phyloP scores from a whole-genome alignment of 305 asterid species.

The Ruellia speciosa region DNA sequence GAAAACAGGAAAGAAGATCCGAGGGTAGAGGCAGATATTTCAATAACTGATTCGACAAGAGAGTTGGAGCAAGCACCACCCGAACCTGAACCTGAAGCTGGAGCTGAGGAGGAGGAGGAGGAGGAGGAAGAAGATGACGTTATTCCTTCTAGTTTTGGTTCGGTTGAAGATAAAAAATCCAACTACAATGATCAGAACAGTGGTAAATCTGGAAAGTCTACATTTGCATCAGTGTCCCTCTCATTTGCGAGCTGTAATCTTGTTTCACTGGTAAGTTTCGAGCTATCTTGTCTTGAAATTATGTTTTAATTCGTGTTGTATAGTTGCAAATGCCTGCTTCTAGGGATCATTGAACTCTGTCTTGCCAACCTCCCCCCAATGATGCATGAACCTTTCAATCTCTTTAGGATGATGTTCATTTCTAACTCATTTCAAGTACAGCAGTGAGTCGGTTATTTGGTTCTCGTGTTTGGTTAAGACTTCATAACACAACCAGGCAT shows the following conservation, averaged over 20 bases:
- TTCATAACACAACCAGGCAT: too few species aligned
- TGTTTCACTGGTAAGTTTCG: constrained; percentile 41
- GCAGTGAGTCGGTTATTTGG: too few species aligned
- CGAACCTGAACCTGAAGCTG: constrained; percentile 47
- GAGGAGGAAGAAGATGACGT: constrained; percentile 25
- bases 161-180: constrained; percentile 38
- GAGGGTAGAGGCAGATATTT: constrained; percentile 36
- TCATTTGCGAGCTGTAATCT: constrained; percentile 42
- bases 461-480: too few species aligned
- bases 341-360: too few species aligned
- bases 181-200: constrained; percentile 35
- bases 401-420: too few species aligned
- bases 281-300: background rate
- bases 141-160: constrained; percentile 71
- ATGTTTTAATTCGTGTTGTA: background rate
- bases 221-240: constrained; percentile 66
- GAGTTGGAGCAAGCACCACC: constrained; percentile 27
- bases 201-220: constrained; percentile 44
- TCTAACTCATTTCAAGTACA: too few species aligned
- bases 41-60: constrained; percentile 29
- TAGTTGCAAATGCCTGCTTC: background rate
- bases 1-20: constrained; percentile 46
- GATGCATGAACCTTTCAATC: too few species aligned
- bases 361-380: background rate
- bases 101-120: constrained; percentile 35